Evolutionary conservation across 2,329 filamentous ascomycete species (phyloP).

Genomic region (Lachnellula subtilissima): DNA sequence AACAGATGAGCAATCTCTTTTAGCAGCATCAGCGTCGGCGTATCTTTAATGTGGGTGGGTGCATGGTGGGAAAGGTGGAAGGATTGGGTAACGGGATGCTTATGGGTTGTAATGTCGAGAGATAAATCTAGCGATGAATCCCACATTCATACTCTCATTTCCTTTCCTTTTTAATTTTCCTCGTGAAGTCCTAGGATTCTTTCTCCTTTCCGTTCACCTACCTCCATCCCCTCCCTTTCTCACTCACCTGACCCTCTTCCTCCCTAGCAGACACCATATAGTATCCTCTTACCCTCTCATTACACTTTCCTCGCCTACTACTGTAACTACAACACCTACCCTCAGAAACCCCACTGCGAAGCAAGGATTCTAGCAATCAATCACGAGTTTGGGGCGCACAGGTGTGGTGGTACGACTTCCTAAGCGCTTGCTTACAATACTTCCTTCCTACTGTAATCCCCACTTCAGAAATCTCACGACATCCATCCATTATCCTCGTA

Average conservation of each 20-base stretch:
- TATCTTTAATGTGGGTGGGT: neutral
- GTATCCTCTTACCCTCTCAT: too few species aligned
- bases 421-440: neutral
- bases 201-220: neutral
- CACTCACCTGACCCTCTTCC: neutral
- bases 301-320: too few species aligned
- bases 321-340: neutral
- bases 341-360: too few species aligned
- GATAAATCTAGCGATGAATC: neutral
- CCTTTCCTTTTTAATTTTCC: neutral
- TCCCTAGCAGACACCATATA: neutral
- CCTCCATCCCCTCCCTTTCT: too few species aligned
- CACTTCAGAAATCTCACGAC: too few species aligned
- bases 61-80: neutral
- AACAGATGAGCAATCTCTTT: neutral
- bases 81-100: too few species aligned
- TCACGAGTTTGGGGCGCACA: too few species aligned
- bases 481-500: neutral
- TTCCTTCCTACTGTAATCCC: too few species aligned
- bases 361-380: too few species aligned
- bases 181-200: neutral
- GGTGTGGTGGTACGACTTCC: neutral
- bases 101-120: neutral
- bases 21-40: constrained; percentile 3
- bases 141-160: neutral